A percentile compares a stretch with the other conserved stretches of the same genome.
phyloP scores from a whole-genome alignment of 345 rosid species.

The Schrenkiella parvula region DNA sequence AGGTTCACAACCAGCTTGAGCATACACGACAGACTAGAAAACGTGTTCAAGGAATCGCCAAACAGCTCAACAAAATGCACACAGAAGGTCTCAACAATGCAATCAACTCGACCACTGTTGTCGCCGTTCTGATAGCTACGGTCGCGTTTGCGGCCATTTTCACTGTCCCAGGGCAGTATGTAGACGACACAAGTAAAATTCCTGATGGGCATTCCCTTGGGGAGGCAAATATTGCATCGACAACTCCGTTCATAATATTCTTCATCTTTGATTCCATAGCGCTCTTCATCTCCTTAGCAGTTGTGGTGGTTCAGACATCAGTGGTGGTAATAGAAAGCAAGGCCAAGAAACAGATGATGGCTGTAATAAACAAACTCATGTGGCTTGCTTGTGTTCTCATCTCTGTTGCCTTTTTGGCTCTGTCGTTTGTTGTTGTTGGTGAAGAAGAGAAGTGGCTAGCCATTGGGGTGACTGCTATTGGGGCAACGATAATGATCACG shows the following conservation, averaged over 20 bases:
- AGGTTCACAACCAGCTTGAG: constrained; percentile 83
- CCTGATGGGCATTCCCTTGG: constrained; percentile 54
- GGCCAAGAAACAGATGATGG: constrained; percentile 92
- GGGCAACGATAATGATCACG: constrained; percentile 72
- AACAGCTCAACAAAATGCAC: constrained; percentile 77
- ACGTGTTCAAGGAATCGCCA: constrained; percentile 77
- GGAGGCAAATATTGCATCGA: constrained; percentile 59
- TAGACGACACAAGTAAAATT: constrained; percentile 40
- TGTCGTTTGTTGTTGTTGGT: constrained; percentile 78
- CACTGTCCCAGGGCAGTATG: constrained; percentile 79
- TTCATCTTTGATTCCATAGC: constrained; percentile 74
- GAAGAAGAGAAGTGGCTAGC: constrained; percentile 63
- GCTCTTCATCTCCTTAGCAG: constrained; percentile 83
- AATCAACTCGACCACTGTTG: constrained; percentile 79
- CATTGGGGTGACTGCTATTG: constrained; percentile 63
- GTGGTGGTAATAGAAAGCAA: constrained; percentile 84
- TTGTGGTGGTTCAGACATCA: constrained; percentile 84
- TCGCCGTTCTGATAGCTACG: constrained; percentile 81
- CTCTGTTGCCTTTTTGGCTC: constrained; percentile 67
- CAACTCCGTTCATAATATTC: constrained; percentile 59
- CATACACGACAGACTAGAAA: constrained; percentile 73
- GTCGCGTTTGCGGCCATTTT: constrained; percentile 86
- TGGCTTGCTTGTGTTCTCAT: constrained; percentile 83
- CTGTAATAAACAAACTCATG: constrained; percentile 80
- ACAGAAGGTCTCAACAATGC: constrained; percentile 87